Evolutionary conservation across 305 asterid genomes (phyloP).

Genomic region (Nicotiana rustica): DNA sequence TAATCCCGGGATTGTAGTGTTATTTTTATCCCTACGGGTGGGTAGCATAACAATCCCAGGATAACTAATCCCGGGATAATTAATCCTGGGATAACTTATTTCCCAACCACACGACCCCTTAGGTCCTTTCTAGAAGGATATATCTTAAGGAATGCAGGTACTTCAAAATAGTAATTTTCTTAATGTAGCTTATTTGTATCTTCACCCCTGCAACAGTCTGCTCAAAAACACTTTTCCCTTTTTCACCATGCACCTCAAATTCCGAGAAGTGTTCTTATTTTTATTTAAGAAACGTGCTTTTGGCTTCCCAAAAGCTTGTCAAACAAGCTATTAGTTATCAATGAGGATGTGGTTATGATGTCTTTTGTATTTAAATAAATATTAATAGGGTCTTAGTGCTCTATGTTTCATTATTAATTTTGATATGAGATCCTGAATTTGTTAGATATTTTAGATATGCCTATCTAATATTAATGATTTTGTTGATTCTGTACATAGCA

Average conservation of each 20-base stretch:
- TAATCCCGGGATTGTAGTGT: too few relatives aligned
- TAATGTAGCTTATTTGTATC: neutral
- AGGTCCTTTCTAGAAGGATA: neutral
- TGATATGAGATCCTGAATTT: slow-evolving; percentile 20
- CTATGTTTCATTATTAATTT: neutral
- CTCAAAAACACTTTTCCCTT: neutral
- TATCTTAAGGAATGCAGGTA: neutral
- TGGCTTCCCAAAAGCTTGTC: neutral
- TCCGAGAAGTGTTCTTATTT: neutral
- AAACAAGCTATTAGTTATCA: too few relatives aligned
- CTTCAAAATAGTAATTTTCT: neutral
- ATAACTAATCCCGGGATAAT: too few relatives aligned
- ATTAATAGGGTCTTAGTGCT: slow-evolving; percentile 11
- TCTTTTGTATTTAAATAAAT: neutral
- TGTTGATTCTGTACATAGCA: neutral
- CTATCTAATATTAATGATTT: slow-evolving; percentile 15
- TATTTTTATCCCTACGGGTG: too few relatives aligned
- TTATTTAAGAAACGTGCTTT: neutral
- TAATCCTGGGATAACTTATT: too few relatives aligned
- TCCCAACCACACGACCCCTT: too few relatives aligned
- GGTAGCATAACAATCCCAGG: too few relatives aligned
- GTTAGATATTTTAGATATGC: slow-evolving; percentile 2
- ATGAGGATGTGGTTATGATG: too few relatives aligned
- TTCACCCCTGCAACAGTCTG: neutral
- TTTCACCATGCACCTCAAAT: neutral